Base-by-base conservation (phyloP, 2,329 filamentous ascomycete species). In the Microascus cirrosus region DNA sequence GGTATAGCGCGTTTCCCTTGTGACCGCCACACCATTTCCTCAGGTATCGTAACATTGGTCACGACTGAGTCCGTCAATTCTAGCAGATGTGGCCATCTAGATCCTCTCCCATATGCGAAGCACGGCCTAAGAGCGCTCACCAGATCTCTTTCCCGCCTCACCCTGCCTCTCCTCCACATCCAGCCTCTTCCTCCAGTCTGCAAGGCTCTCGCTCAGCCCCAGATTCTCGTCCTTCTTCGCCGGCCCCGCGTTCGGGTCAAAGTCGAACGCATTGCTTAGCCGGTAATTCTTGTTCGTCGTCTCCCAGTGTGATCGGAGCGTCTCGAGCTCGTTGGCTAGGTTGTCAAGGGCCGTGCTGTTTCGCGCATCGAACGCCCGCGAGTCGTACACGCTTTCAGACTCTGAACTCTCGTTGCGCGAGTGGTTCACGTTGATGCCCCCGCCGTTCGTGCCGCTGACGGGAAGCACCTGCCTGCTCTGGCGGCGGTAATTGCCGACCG, bases 211-310 rank as follows among this genome's bases (percentile, higher is more conserved):
- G 65, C 82, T 90, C 63, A 90, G 74, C 25, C 77, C 82, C 15
- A 76, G 65, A 34, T 60, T 73, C 8, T 79, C 76, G 45, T 78
- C 76, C 22, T 75, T 71, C 55, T 74, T 74, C 12, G 20, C 59
- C 5, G 54, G 60, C 20, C 45, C 45, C 54, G 58, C 64, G 32
- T 71, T 65, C 6, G 65, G 75, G 59, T 96, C 92, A 65, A 95
- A 92, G 68, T 96, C 92, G 65, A 95, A 95, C 56, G 88, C 85
- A 66, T 87, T 92, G 71, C 90, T 95, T 52, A 96, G 76, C 25
- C 94, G 87, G 71, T 97, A 96, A 66, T 90, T 95, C 72, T 95
- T 94, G 74, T 93, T 96, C 13, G 91, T 96, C 45, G 87, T 90
- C 73, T 97, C 91, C 94, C 94, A 99, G 66, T 96, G 92, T 56